A percentile compares a stretch with the other conserved stretches of the same genome.
These are phyloP conservation scores for Boletellus deceptivus DNA, from an alignment of 1,284 basidiomycete genomes.

Conservation along the genomic window DNA sequence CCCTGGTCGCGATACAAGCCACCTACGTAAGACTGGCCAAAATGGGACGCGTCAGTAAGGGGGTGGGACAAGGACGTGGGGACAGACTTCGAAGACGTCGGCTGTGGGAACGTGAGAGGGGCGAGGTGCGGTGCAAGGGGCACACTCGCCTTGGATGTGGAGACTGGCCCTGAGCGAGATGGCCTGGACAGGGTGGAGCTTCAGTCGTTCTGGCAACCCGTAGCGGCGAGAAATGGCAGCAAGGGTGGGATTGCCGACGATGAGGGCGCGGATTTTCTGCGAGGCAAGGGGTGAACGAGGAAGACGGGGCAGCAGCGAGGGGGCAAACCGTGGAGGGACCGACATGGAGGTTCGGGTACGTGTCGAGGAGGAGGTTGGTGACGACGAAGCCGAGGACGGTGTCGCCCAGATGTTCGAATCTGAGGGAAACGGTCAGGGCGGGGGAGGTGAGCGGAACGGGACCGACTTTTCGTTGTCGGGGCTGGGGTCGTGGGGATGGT, in stretches of 20 bases:
- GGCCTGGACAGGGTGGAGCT: slow-evolving; percentile 65
- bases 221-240: slow-evolving; percentile 67
- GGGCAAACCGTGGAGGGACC: slow-evolving; percentile 67
- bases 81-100: slow-evolving; percentile 68
- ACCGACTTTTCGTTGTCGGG: slow-evolving; percentile 74
- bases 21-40: slow-evolving; percentile 64
- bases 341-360: slow-evolving; percentile 67
- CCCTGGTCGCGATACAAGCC: slow-evolving; percentile 70
- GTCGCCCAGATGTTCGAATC: slow-evolving; percentile 73
- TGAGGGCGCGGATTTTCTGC: slow-evolving; percentile 69
- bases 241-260: slow-evolving; percentile 71
- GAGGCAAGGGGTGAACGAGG: not conserved
- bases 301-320: not conserved
- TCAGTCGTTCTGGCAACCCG: slow-evolving; percentile 55
- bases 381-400: slow-evolving; percentile 65
- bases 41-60: slow-evolving; percentile 4
- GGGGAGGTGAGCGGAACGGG: not conserved
- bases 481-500: slow-evolving; percentile 61
- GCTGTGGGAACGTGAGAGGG: slow-evolving; percentile 40
- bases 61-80: not conserved
- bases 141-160: slow-evolving; percentile 61
- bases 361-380: slow-evolving; percentile 57
- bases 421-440: slow-evolving; percentile 25
- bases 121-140: slow-evolving; percentile 1
- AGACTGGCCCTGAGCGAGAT: slow-evolving; percentile 62